phyloP scores from a whole-genome alignment of 2,329 filamentous ascomycete species.

The Gremmenia infestans region DNA sequence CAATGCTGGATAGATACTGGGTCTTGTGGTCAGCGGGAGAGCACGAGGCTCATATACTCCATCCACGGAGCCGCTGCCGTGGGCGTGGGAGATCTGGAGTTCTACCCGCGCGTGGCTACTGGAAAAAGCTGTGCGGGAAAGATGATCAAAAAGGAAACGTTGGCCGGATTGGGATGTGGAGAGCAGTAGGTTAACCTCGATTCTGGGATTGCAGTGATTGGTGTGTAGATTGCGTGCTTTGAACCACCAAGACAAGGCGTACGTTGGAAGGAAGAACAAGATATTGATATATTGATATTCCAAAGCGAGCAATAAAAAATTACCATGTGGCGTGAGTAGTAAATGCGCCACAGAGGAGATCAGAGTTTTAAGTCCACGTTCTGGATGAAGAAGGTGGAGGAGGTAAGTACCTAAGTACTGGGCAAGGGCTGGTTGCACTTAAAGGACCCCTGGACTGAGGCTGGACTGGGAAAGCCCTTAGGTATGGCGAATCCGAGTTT shows the following conservation, averaged over 20 bases:
- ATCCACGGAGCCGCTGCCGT: conserved; percentile 12
- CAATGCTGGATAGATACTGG: conserved; percentile 2
- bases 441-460: no score
- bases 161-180: neutral
- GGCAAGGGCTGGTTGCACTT: no score
- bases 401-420: no score
- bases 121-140: neutral
- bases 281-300: neutral
- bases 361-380: no score
- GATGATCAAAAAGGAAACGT: neutral
- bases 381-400: no score
- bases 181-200: neutral
- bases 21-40: conserved; percentile 1
- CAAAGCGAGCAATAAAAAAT: neutral
- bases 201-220: neutral
- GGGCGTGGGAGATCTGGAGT: conserved; percentile 8
- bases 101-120: neutral
- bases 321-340: no score
- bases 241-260: neutral
- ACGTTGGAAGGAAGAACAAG: neutral
- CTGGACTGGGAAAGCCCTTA: no score
- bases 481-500: no score
- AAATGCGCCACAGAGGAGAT: no score
- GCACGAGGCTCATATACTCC: conserved; percentile 17
- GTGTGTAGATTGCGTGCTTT: conserved; percentile 21